These are phyloP conservation scores for Ganoderma multipileum DNA, from an alignment of 1,284 basidiomycete genomes.

Conservation along the genomic window DNA sequence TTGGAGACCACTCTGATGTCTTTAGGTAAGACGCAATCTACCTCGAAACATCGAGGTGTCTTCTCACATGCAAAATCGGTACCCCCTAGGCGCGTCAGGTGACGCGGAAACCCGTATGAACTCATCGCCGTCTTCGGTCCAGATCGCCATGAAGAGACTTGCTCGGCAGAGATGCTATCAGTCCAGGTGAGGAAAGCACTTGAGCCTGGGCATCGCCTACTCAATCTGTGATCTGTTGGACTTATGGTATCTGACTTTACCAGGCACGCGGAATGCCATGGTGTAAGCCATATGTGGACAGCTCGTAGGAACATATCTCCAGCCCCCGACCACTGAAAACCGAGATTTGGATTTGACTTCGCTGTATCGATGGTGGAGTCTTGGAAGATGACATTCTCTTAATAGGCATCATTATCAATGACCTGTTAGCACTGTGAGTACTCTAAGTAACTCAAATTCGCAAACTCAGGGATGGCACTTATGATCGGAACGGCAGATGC, in stretches of 20 bases:
- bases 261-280: background rate
- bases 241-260: background rate
- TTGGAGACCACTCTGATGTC: background rate
- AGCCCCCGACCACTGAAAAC: background rate
- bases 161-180: background rate
- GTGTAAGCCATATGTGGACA: background rate
- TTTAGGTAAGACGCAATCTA: background rate
- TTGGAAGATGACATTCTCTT: background rate
- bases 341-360: background rate
- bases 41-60: background rate
- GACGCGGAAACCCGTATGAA: background rate
- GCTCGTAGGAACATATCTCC: background rate
- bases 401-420: background rate
- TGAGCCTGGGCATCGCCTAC: background rate
- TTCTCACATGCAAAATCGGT: background rate
- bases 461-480: background rate
- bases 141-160: background rate
- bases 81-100: background rate
- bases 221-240: background rate
- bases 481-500: background rate
- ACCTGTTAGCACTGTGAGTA: background rate
- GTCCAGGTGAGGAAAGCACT: background rate
- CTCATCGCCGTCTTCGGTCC: background rate
- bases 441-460: slow-evolving; percentile 1
- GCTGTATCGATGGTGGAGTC: background rate